Base-by-base conservation (phyloP, 345 rosid species). In the Mallotus nudiflorus region DNA sequence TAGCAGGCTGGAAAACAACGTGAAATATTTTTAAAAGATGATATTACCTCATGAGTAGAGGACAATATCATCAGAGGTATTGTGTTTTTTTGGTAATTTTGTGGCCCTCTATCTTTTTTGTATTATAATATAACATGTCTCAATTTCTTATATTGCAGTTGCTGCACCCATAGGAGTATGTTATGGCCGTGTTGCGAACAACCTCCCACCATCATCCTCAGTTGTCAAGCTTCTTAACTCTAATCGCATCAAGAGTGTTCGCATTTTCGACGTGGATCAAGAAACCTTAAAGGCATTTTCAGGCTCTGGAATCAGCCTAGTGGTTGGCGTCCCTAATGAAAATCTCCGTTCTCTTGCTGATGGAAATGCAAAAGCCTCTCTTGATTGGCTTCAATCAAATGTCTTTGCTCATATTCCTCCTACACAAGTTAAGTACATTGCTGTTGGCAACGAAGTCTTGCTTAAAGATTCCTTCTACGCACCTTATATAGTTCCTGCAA, bases 371-470 rank as follows among this genome's bases (percentile, higher is more conserved):
- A 31, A 49, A 29, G 57, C 52, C 15, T 66, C 81, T 31, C 53
- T 78, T n/a, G 62, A 60, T 9, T 81, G 84, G 81, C 84, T 83
- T 22, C 77, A 78, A 16, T 44, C 73, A 44, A 74, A 73, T 44
- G 62, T 81, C 58, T 76, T 83, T 73, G 46, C 71, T 24, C 46
- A 78, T 70, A 68, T 78, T 61, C 67, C 77, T 0, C 42, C 81
- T 1, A 3, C 28, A 8, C 76, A 78, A 75, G 68, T 80, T 45
- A 73, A 62, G 20, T 73, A 77, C 65, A 73, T 76, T 12, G 78
- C 81, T 7, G 84, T 80, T 53, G 84, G 84, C 8, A 76, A 76
- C 28, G 84, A 80, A 73, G 78, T 77, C 31, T 80, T 80, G 70
- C 71, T 77, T 33, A 73, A 63, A 61, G 81, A 80, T 18, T 67